phyloP scores from a whole-genome alignment of 805 yeast species.

The Candida lessepsii region DNA sequence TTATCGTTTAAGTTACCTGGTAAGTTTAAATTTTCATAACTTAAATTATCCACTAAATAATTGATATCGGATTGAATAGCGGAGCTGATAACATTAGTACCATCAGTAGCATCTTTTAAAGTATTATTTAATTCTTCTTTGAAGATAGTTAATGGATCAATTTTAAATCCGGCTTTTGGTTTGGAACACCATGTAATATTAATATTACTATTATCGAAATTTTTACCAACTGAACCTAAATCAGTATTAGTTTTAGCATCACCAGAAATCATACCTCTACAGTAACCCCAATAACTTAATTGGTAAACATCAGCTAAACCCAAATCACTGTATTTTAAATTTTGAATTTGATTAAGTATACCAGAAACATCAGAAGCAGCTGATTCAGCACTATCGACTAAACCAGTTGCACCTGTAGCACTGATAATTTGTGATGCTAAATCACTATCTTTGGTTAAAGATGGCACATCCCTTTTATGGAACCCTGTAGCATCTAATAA shows the following conservation, averaged over 20 bases:
- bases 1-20: constrained; percentile 56
- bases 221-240: constrained; percentile 12
- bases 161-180: constrained; percentile 54
- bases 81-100: constrained; percentile 26
- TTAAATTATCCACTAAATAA: constrained; percentile 23
- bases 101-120: constrained; percentile 22
- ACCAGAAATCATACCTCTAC: constrained; percentile 27
- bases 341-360: constrained; percentile 16
- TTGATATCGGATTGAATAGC: constrained; percentile 21
- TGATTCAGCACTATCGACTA: not conserved
- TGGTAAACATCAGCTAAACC: constrained; percentile 43
- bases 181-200: constrained; percentile 50
- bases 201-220: constrained; percentile 29
- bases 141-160: constrained; percentile 49
- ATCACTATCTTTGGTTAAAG: constrained; percentile 12
- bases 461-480: constrained; percentile 12
- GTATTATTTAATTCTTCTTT: constrained; percentile 32
- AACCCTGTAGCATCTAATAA: constrained; percentile 21
- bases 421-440: constrained; percentile 14
- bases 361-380: constrained; percentile 11
- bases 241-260: constrained; percentile 5
- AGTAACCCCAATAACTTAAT: constrained; percentile 44
- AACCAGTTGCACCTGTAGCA: constrained; percentile 13
- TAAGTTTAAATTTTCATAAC: constrained; percentile 38
- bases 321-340: constrained; percentile 24